phyloP scores from a whole-genome alignment of 2,329 filamentous ascomycete genomes.

The Onygenales sp. region DNA sequence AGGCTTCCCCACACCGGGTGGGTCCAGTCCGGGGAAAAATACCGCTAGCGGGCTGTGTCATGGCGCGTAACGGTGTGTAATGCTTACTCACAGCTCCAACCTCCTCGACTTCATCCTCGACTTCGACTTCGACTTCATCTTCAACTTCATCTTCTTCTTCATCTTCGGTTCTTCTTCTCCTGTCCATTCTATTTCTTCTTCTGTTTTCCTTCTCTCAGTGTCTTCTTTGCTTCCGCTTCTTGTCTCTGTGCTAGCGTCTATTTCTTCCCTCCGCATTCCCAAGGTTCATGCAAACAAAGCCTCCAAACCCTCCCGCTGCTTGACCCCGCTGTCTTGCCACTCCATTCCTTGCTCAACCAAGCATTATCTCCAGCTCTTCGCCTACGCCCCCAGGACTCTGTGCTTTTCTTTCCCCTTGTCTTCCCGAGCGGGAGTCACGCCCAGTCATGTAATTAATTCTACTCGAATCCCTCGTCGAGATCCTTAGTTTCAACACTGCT shows the following conservation, averaged over 20 bases:
- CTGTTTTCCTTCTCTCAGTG: slow-evolving; percentile 3
- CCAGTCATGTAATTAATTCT: no score
- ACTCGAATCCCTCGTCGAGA: no score
- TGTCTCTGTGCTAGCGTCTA: not conserved
- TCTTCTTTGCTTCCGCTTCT: not conserved
- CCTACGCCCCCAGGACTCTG: no score
- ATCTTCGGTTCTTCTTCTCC: slow-evolving; percentile 1
- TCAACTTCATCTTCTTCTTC: not conserved
- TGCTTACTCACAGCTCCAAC: no score
- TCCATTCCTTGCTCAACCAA: not conserved
- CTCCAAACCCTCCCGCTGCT: not conserved
- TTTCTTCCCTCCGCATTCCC: not conserved
- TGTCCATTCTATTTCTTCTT: slow-evolving; percentile 4
- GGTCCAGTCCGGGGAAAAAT: no score
- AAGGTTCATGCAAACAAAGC: not conserved
- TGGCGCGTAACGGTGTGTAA: no score
- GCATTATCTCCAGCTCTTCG: not conserved
- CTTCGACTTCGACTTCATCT: not conserved
- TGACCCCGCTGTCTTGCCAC: not conserved
- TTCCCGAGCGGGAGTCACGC: no score
- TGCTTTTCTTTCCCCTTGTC: no score
- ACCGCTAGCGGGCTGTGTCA: no score
- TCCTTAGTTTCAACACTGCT: no score
- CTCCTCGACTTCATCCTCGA: no score
- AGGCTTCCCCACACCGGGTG: no score